Percentiles rank a stretch among this genome's conserved stretches.
Conservation (phyloP, 306 rosid genomes). For the Styphnolobium japonicum region DNA sequence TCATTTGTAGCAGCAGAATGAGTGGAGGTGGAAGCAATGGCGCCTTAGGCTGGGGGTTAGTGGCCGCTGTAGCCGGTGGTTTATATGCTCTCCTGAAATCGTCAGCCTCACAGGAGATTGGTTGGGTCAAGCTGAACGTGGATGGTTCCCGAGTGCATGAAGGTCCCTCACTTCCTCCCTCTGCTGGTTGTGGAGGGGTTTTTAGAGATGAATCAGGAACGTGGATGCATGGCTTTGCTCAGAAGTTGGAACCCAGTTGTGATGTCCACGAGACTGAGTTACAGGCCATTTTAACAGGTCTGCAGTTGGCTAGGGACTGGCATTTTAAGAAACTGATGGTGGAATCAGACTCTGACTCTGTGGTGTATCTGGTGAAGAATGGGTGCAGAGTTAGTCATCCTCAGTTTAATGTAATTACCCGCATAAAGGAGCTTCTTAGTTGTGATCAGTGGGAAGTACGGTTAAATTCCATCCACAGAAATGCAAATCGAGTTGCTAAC, state of each 20-base stretch:
- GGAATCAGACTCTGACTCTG: background rate
- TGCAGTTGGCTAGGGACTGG: background rate
- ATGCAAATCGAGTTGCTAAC: background rate
- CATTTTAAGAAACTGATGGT: background rate
- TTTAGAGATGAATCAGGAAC: background rate
- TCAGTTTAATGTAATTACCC: background rate
- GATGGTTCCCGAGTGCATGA: background rate
- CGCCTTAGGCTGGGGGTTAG: background rate
- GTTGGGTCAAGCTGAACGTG: background rate
- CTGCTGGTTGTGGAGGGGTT: constrained; percentile 8
- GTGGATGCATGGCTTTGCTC: background rate
- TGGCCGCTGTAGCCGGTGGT: background rate
- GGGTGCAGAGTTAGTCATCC: background rate
- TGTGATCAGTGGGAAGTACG: background rate
- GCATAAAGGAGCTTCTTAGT: background rate
- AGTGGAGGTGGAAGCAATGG: background rate
- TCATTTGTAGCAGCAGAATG: background rate
- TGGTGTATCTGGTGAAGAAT: background rate
- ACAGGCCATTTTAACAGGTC: background rate
- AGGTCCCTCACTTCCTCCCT: too few species aligned
- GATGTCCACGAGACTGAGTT: background rate
- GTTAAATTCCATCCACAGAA: background rate
- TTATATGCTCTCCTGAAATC: background rate
- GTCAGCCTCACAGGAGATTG: background rate
- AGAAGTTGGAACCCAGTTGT: background rate